Evolutionary conservation across 495 filamentous ascomycete genomes (phyloP), one percentile per base, ranked within the genome.

Genomic region (Penicillium canariense): DNA sequence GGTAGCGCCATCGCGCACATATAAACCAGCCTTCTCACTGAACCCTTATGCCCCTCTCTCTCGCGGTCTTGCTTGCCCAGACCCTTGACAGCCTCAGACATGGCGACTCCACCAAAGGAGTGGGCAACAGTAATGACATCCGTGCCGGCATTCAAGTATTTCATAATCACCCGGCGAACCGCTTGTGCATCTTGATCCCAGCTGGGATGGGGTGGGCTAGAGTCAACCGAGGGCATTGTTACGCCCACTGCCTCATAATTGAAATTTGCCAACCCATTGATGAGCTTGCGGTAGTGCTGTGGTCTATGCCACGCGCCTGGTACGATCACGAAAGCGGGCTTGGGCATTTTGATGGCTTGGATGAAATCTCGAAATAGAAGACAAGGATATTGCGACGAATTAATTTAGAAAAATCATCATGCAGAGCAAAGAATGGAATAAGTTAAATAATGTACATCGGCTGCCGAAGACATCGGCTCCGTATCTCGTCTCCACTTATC

Each of bases 271-370:
- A 78, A 62, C 10, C 48, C 54, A 38, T 73, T 60, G 20, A 67
- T 66, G 3, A 77, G 67, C 15, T 52, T 40, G 3, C 66, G 58
- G 57, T 72, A 77, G 44, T 73, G 71, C 18, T 65, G 43, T 0
- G 73, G 73, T 5, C 66, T 54, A 39, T 78, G 75, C 72, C 75
- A 78, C 8, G 72, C 56, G 10, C 75, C 73, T n/a, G 72, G 72
- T 25, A 76, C 58, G 22, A 77, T 62, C 15, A 76, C 64, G 40
- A 77, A 63, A 1, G 56, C 64, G 17, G 67, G 62, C 18, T 58
- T 60, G 12, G 62, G 14, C 64, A 69, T 69, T 48, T 32, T 9
- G 15, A 14, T 23, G 2, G 9, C 1, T 11, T 2, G 1, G 17
- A 4, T 3, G 17, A 20, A 43, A 25, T 17, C 18, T n/a, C n/a